Percentiles rank a stretch among this genome's conserved stretches.
These are phyloP conservation scores for Fusarium dimerum DNA, from an alignment of 2,329 filamentous ascomycete species.

Conservation along the genomic window DNA sequence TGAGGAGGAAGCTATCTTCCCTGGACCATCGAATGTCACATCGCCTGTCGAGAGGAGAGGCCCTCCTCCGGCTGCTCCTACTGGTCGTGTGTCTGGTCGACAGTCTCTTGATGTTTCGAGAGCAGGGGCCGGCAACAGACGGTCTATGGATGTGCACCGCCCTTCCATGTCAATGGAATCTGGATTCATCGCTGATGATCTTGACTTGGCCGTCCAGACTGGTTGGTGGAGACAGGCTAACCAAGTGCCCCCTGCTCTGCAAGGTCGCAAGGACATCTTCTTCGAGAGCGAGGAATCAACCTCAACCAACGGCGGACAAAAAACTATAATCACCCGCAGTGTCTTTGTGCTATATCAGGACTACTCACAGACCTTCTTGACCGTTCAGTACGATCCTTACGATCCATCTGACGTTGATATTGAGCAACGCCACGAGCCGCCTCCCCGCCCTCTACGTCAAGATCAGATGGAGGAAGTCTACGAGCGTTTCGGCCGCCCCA, in stretches of 20 bases:
- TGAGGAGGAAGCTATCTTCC: conserved; percentile 51
- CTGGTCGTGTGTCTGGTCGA: conserved; percentile 27
- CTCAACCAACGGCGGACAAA: conserved; percentile 68
- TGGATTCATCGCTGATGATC: conserved; percentile 83
- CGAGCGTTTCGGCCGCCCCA: conserved; percentile 75
- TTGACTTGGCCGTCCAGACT: conserved; percentile 73
- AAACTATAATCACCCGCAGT: conserved; percentile 73
- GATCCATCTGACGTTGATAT: conserved; percentile 72
- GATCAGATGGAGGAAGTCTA: conserved; percentile 91
- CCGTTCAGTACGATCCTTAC: conserved; percentile 73
- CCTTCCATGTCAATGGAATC: conserved; percentile 74
- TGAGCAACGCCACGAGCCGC: conserved; percentile 84
- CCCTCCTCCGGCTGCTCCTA: conserved; percentile 39
- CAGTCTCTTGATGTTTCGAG: conserved; percentile 40
- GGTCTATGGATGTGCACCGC: conserved; percentile 75
- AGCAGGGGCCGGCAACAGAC: conserved; percentile 44
- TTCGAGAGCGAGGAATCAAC: conserved; percentile 80
- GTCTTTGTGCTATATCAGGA: conserved; percentile 91
- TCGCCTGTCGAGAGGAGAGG: conserved; percentile 50
- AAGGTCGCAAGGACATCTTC: conserved; percentile 79
- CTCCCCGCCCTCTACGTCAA: conserved; percentile 79
- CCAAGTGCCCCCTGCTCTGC: conserved; percentile 76
- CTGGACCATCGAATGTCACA: conserved; percentile 45
- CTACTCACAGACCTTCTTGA: conserved; percentile 92
- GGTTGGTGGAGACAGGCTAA: conserved; percentile 89